Base-by-base conservation (phyloP, 1,284 basidiomycete species). In the Ustilago hordei region DNA sequence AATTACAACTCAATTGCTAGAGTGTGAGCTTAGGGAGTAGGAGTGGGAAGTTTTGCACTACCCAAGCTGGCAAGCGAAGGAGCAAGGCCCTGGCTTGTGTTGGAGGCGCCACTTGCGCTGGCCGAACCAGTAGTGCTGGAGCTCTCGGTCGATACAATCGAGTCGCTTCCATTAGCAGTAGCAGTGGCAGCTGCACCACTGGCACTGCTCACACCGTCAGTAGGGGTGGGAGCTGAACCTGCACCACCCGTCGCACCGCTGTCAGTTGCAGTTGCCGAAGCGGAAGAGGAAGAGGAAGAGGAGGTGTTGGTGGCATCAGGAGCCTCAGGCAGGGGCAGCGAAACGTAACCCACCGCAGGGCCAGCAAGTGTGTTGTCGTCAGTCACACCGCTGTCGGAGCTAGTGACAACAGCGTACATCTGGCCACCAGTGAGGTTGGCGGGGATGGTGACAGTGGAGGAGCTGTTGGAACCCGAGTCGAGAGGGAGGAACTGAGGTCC, bases 311-410 rank as follows among this genome's bases (percentile, higher is more conserved):
- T 64, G 12, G 73, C 73, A 2, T 64, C 66, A n/a, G 74, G 77
- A n/a, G 77, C 77, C 28, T 63, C 9, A 8, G 66, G 69, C 4
- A 79, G 65, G 19, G 76, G 73, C 36, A 79, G 53, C 53, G 58
- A 59, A 62, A 79, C 72, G 47, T 64, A 77, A 0, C 65, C 75
- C 2, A 69, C 66, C 0, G 75, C 75, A 39, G 72, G 76, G 3
- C 76, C 76, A 13, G 76, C 76, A 36, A 79, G 8, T 12, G 76
- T 76, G 62, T 63, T 79, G 73, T 79, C 73, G n/a, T 79, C 73
- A 2, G 69, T 72, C 2, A 79, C 73, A 1, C 55, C 17, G 28
- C 1, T 17, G 69, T 75, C 69, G 53, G 60, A 60, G 6, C 55
- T 52, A 1, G 76, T 79, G 9, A 79, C 73, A 28, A 79, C 69